phyloP scores from a whole-genome alignment of 2,329 filamentous ascomycete genomes.

The Calonectria leucothoes region DNA sequence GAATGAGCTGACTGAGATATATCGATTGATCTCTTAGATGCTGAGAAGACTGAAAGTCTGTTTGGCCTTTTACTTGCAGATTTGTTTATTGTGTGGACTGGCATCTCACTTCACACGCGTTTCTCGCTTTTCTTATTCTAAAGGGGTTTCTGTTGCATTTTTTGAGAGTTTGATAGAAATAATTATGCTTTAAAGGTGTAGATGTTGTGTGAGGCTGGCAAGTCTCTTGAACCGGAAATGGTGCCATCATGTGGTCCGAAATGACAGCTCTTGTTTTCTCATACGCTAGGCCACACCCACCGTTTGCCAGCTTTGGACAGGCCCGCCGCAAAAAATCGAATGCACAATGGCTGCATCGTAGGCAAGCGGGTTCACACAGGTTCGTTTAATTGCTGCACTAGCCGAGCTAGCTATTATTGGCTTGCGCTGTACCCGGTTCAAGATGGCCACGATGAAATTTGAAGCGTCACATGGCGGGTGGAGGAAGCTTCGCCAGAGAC shows the following conservation, averaged over 20 bases:
- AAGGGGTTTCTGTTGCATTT: background rate
- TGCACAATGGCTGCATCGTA: background rate
- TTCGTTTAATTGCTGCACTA: background rate
- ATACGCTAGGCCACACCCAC: background rate
- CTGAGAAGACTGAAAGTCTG: background rate
- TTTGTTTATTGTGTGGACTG: background rate
- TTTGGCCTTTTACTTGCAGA: background rate
- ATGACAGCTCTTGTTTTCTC: background rate
- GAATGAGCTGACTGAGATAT: background rate
- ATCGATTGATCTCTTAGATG: background rate
- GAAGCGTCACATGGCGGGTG: constrained; percentile 6
- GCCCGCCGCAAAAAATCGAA: background rate
- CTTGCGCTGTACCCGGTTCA: background rate
- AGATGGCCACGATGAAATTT: background rate
- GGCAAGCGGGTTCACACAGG: background rate
- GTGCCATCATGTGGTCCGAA: background rate
- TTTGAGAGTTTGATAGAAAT: background rate
- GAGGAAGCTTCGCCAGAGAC: background rate
- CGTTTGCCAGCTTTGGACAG: no score
- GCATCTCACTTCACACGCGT: background rate
- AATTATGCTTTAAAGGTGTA: no score
- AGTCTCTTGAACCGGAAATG: background rate
- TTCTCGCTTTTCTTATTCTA: background rate
- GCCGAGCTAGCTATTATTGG: background rate
- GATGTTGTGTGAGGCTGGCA: background rate